Base-by-base conservation (phyloP, 2,329 filamentous ascomycete genomes). In the Dothideomycetes sp. region DNA sequence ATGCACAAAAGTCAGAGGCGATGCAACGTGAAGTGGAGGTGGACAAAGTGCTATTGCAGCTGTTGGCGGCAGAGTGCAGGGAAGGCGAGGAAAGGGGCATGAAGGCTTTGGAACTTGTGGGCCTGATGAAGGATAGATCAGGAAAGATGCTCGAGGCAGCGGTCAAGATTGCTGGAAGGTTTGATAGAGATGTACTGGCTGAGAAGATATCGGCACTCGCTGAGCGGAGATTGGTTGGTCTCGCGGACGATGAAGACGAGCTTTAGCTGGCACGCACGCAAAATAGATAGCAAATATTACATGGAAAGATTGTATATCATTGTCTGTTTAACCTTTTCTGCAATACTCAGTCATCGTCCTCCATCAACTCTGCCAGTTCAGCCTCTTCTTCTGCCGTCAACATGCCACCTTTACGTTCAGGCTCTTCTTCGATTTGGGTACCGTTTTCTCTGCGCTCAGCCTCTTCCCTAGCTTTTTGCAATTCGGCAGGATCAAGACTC, bases 121-220 rank as follows among this genome's bases (percentile, higher is more conserved):
- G 75, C 47, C 68, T 98, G 54, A 84, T 98, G 80, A 75, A 74
- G 31, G 88, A 96, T 64, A 71, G 78, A 32, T 83, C 77, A 45
- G 89, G 89, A 13, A 81, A 83, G 59, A 95, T 95, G 84, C 63
- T 94, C 44, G 87, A 95, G 59, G 84, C 89, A 4, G 91, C 91
- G 1, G 77, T 79, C 43, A 94, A 93, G 71, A 77, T 98, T 35
- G 91, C 91, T 7, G 77, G 82, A 57, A 71, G 89, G 51, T 98
- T 93, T 64, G 84, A 84, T 8, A 71, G 84, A 46, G 73, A 74
- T 28, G 74, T 95, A 18, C 63, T 98, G 51, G 82, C 82, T 29
- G 85, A 89, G 54, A 96, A 96, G 75, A 96, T 98, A 55, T 73
- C 80, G 37, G 84, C 93, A 57, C 53, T 91, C 53, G 87, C 80